phyloP scores from a whole-genome alignment of 2,329 filamentous ascomycete genomes.

The Arthrobotrys entomopaga region DNA sequence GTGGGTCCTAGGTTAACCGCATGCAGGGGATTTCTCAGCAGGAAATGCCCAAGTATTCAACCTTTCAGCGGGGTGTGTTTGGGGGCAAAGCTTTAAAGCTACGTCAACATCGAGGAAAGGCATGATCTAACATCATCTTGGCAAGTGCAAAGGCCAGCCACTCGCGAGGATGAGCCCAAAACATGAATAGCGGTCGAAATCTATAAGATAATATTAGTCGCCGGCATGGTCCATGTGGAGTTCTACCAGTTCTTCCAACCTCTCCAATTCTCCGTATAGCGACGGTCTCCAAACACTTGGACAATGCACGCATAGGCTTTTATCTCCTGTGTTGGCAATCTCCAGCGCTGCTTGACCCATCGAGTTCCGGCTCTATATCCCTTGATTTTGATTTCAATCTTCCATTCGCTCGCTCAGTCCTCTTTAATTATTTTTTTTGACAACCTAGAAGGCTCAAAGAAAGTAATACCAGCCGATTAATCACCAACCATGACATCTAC shows the following conservation, averaged over 20 bases:
- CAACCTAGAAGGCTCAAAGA: no score
- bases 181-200: background rate
- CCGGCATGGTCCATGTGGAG: no score
- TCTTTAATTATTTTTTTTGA: no score
- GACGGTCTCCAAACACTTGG: background rate
- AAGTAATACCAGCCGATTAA: background rate
- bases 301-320: no score
- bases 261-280: background rate
- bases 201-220: no score
- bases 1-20: no score
- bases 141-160: slow-evolving; percentile 17
- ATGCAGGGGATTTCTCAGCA: background rate
- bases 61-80: slow-evolving; percentile 1
- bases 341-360: background rate
- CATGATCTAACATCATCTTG: slow-evolving; percentile 28
- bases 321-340: background rate
- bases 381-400: background rate
- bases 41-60: background rate
- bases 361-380: background rate
- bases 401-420: no score
- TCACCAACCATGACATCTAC: slow-evolving; percentile 66
- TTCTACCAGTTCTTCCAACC: no score
- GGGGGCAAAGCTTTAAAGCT: background rate
- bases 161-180: background rate
- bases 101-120: background rate